Evolutionary conservation across 257 asterid species (phyloP), one percentile per base, ranked within the genome.

Genomic region (Scutellaria minor): DNA sequence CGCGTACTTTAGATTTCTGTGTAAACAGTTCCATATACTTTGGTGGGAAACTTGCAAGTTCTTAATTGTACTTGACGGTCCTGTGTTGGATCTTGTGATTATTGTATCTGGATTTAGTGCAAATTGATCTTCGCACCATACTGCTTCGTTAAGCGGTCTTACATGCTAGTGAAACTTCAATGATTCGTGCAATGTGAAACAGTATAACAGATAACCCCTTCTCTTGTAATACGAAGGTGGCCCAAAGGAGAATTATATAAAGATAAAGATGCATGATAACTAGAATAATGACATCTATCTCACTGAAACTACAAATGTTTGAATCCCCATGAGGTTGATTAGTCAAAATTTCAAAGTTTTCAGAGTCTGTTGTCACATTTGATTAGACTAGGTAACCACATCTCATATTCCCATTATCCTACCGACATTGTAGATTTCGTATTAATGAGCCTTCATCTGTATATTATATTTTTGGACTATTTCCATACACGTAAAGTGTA

Each of bases 1-100:
- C 13, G 9, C 27, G 24, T 75, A 5, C 14, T 42, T 3, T 42
- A 35, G 48, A 39, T 60, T 20, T 22, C 44, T 57, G 10, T 44
- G 18, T 47, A 35, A 46, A 66, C 54, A 31, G 53, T 68, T 41
- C 22, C 3, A 14, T 68, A 44, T 44, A 45, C 63, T 9, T 40
- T 51, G 64, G 22, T 68, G 68, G 12, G 39, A 46, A 48, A 39
- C 58, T 65, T 65, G 46, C 11, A 6, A 59, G 60, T 66, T 64
- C 44, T 55, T 57, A 9, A 15, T 64, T 69, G 7, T 47, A 40
- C 56, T 61, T 47, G 60, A 9, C 20, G 18, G 20, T 20, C 66
- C 11, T 31, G 37, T 64, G 51, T 64, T 52, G 12, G 42, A 52
- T 9, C 18, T 20, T 31, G 45, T 46, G 46, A 10, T 27, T 27